Evolutionary conservation across 805 yeast species (phyloP), one percentile per base, ranked within the genome.

Genomic region (Candida easanensis): DNA sequence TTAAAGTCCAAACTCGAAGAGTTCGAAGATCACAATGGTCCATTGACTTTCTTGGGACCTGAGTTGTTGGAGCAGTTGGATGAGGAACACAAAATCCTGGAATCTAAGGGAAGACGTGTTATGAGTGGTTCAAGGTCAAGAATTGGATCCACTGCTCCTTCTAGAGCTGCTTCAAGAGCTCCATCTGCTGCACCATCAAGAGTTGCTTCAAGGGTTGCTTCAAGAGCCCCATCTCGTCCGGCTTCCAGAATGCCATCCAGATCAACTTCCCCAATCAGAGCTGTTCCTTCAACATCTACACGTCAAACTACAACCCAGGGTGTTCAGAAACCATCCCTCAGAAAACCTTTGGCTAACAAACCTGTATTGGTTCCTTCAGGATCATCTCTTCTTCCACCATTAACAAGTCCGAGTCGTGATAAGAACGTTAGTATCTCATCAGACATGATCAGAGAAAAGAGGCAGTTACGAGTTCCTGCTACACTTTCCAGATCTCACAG

Each of bases 1-100:
- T 62, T 91, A 37, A 75, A 73, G 46, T 33, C 48, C 1, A 74
- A 74, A 38, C 53, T 87, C 4, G 45, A 53, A 4, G 66, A 65
- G 11, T 85, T 77, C 68, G 80, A 82, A 49, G 53, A 61, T 6
- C 48, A 54, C 3, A 64, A 68, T 46, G 66, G 67, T 1, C 66
- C 74, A 17, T 25, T 57, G 2, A 43, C 47, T 11, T 51, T 57
- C 9, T 48, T 67, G 28, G 47, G 56, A 4, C 57, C 60, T 9
- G 57, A 60, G 7, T 52, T 66, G 16, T 41, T 44, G 26, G 41
- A 45, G 23, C 64, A 64, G 36, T 63, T 68, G 42, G 58, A 59
- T 18, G 68, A 62, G 19, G 58, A 55, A 18, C 48, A 45, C 26
- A 45, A 37, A 22, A 44, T 36, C 3, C 36, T 53, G 10, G 52